These are phyloP conservation scores for Lodderomyces jiufengensis DNA, from an alignment of 1,139 yeast species.

Conservation along the genomic window DNA sequence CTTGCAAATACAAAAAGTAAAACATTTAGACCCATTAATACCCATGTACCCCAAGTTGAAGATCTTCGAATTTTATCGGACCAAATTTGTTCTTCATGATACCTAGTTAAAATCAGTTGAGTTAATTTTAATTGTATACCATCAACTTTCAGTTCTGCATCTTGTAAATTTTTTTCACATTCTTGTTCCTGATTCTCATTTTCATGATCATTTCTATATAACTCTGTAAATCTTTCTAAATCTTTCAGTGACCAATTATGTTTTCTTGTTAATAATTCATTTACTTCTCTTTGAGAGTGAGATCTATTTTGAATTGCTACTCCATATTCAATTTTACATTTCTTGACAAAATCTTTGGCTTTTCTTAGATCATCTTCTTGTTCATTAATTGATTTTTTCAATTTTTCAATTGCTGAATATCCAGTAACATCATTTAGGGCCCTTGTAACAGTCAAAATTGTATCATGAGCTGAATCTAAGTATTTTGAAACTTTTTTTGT, in stretches of 20 bases:
- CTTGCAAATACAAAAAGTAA: conserved; percentile 77
- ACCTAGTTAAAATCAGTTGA: conserved; percentile 76
- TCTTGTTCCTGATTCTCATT: conserved; percentile 61
- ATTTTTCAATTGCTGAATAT: conserved; percentile 71
- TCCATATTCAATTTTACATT: conserved; percentile 52
- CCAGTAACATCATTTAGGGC: conserved; percentile 91
- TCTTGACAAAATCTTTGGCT: conserved; percentile 47
- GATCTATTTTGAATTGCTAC: conserved; percentile 66
- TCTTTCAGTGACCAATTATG: conserved; percentile 77
- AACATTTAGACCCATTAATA: conserved; percentile 84
- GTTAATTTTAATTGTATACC: conserved; percentile 66
- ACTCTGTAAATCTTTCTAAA: conserved; percentile 75
- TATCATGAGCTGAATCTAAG: conserved; percentile 61
- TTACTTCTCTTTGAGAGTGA: conserved; percentile 77
- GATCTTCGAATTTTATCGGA: conserved; percentile 92
- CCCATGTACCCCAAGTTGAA: conserved; percentile 96
- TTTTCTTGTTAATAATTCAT: conserved; percentile 83
- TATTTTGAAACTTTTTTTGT: conserved; percentile 44
- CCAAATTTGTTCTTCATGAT: conserved; percentile 98
- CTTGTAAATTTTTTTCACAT: conserved; percentile 48
- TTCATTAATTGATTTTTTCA: conserved; percentile 58
- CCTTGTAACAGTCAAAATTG: conserved; percentile 66
- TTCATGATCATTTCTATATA: conserved; percentile 78
- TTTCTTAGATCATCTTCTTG: conserved; percentile 47
- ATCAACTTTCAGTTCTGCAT: conserved; percentile 65